Conservation (phyloP, 2,329 filamentous ascomycete species). For the Hortaea sp. region DNA sequence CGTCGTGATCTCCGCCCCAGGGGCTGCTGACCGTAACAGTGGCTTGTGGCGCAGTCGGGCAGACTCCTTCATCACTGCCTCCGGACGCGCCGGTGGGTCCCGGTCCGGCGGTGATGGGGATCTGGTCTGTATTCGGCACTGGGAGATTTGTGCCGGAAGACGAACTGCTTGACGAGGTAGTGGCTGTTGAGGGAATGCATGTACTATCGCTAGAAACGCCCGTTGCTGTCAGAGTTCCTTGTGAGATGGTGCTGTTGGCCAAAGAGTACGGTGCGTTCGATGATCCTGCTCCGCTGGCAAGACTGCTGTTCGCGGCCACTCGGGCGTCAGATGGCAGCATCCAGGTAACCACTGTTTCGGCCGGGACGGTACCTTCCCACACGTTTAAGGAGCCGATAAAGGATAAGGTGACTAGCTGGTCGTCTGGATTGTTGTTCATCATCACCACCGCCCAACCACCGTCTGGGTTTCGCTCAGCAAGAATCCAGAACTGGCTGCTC, state of each 20-base stretch:
- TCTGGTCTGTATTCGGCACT: neutral
- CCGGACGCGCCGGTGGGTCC: neutral
- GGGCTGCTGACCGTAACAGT: too few species aligned
- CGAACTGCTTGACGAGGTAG: neutral
- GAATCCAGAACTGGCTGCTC: slow-evolving; percentile 11
- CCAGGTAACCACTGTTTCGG: slow-evolving; percentile 11
- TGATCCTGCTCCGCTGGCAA: neutral
- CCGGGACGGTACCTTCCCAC: slow-evolving; percentile 15
- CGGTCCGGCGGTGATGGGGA: neutral
- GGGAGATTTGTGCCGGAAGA: neutral
- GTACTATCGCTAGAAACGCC: neutral
- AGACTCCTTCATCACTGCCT: too few species aligned
- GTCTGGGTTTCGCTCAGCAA: slow-evolving; percentile 16
- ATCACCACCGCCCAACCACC: slow-evolving; percentile 15
- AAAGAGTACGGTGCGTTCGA: neutral
- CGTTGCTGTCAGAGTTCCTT: neutral
- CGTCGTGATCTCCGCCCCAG: too few species aligned
- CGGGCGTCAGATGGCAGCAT: slow-evolving; percentile 9
- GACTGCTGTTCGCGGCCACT: neutral
- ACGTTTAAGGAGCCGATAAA: slow-evolving; percentile 9
- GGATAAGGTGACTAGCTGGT: slow-evolving; percentile 12
- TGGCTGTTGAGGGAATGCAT: neutral
- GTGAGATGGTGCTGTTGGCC: neutral
- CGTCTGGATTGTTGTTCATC: slow-evolving; percentile 13
- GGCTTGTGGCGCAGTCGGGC: too few species aligned